Conservation (phyloP, 2,329 filamentous ascomycete genomes). For the Cyphellophora europaea region DNA sequence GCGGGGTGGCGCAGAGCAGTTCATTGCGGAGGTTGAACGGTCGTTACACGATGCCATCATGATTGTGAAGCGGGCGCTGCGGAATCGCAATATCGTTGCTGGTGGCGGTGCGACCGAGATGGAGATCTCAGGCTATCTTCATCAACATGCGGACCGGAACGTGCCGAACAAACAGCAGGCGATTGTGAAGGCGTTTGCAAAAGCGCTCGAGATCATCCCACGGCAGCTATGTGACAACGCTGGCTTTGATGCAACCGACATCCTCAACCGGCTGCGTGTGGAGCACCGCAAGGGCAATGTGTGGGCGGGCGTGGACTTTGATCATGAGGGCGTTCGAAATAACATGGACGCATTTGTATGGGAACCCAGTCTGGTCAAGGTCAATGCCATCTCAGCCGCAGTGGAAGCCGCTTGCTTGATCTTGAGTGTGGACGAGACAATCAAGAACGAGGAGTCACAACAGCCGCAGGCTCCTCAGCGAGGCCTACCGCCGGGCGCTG, state of each 20-base stretch:
- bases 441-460: constrained; percentile 90
- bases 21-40: constrained; percentile 96
- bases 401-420: constrained; percentile 95
- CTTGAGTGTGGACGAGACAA: constrained; percentile 93
- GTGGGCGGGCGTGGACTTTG: constrained; percentile 95
- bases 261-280: constrained; percentile 89
- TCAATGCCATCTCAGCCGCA: constrained; percentile 93
- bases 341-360: constrained; percentile 96
- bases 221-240: constrained; percentile 97
- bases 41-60: constrained; percentile 98
- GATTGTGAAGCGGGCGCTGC: constrained; percentile 97
- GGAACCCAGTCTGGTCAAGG: constrained; percentile 93
- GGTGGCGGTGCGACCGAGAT: constrained; percentile 93
- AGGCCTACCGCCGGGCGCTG: constrained; percentile 68
- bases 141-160: constrained; percentile 85
- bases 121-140: constrained; percentile 90
- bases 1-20: constrained; percentile 93
- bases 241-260: constrained; percentile 95
- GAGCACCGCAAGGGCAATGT: constrained; percentile 88
- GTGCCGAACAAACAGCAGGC: constrained; percentile 91
- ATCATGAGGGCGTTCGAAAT: constrained; percentile 81
- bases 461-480: constrained; percentile 71
- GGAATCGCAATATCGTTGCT: constrained; percentile 88
- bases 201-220: constrained; percentile 92
- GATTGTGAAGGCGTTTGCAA: constrained; percentile 96